phyloP scores from a whole-genome alignment of 1,139 yeast species.

The Pichia sp. region DNA sequence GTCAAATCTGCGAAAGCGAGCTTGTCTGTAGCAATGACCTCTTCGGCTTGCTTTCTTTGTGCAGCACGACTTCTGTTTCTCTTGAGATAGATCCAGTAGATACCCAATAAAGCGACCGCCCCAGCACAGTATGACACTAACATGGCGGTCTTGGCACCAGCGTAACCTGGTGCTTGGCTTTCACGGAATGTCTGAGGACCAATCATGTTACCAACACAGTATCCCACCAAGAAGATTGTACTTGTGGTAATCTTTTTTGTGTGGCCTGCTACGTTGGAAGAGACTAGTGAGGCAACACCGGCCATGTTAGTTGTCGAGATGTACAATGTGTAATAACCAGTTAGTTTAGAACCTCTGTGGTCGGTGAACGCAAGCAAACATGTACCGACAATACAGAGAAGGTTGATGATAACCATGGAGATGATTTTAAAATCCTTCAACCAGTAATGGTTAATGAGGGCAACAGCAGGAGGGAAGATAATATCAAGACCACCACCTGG shows the following conservation, averaged over 20 bases:
- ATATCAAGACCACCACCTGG: slow-evolving; percentile 39
- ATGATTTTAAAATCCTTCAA: slow-evolving; percentile 23
- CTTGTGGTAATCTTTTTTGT: slow-evolving; percentile 42
- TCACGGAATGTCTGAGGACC: slow-evolving; percentile 48
- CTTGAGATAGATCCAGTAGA: slow-evolving; percentile 21
- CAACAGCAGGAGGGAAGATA: slow-evolving; percentile 31
- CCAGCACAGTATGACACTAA: slow-evolving; percentile 25
- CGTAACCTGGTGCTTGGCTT: slow-evolving; percentile 41
- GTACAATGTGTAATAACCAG: slow-evolving; percentile 39
- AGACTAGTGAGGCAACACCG: slow-evolving; percentile 33
- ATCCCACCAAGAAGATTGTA: slow-evolving; percentile 51
- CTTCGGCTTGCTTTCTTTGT: slow-evolving; percentile 3
- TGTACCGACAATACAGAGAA: slow-evolving; percentile 16
- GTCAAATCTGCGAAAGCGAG: slow-evolving; percentile 49
- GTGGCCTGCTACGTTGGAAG: slow-evolving; percentile 55
- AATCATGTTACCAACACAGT: slow-evolving; percentile 62
- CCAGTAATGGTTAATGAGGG: slow-evolving; percentile 34
- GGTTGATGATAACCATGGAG: slow-evolving; percentile 16
- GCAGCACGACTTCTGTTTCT: slow-evolving; percentile 28
- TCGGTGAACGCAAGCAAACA: slow-evolving; percentile 17
- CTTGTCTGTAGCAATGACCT: slow-evolving; percentile 33
- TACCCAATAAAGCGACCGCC: slow-evolving; percentile 18
- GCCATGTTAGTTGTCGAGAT: slow-evolving; percentile 34
- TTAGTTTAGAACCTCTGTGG: slow-evolving; percentile 36
- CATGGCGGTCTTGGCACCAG: slow-evolving; percentile 38